Evolutionary conservation across 495 filamentous ascomycete genomes (phyloP).

Genomic region (Penicillium nucicola): DNA sequence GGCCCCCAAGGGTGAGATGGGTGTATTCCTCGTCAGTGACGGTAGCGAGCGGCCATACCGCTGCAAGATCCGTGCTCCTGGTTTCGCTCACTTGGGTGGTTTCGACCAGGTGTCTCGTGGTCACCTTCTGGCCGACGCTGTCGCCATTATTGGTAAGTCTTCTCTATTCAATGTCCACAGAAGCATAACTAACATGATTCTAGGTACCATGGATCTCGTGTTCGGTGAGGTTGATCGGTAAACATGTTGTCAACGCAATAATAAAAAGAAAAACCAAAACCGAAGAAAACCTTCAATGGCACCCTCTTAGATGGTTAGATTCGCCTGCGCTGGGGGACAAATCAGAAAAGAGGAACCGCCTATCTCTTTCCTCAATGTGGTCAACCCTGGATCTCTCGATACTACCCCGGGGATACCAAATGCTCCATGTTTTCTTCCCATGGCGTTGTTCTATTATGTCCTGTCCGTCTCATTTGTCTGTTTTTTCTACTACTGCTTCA

Average conservation of each 20-base stretch:
- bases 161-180: neutral
- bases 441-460: constrained; percentile 35
- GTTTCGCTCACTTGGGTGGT: constrained; percentile 91
- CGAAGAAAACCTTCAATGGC: constrained; percentile 24
- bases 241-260: constrained; percentile 23
- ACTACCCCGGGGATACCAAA: constrained; percentile 27
- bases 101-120: constrained; percentile 92
- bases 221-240: constrained; percentile 72
- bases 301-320: constrained; percentile 21
- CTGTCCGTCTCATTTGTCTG: constrained; percentile 25
- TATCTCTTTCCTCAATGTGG: constrained; percentile 15
- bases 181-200: constrained; percentile 9
- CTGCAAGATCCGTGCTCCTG: constrained; percentile 95
- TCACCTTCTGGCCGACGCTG: constrained; percentile 93
- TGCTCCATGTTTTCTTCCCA: constrained; percentile 29
- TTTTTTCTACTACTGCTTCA: constrained; percentile 15
- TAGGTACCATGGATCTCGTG: constrained; percentile 81
- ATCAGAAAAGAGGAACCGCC: constrained; percentile 10
- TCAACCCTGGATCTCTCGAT: constrained; percentile 18
- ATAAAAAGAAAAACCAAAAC: constrained; percentile 23
- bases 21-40: constrained; percentile 94
- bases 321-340: constrained; percentile 13
- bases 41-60: constrained; percentile 94
- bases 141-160: constrained; percentile 78
- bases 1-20: constrained; percentile 99